A percentile compares a stretch with the other conserved stretches of the same genome.
Conservation (phyloP, 2,329 filamentous ascomycete genomes). For the Scytalidium lignicola region DNA sequence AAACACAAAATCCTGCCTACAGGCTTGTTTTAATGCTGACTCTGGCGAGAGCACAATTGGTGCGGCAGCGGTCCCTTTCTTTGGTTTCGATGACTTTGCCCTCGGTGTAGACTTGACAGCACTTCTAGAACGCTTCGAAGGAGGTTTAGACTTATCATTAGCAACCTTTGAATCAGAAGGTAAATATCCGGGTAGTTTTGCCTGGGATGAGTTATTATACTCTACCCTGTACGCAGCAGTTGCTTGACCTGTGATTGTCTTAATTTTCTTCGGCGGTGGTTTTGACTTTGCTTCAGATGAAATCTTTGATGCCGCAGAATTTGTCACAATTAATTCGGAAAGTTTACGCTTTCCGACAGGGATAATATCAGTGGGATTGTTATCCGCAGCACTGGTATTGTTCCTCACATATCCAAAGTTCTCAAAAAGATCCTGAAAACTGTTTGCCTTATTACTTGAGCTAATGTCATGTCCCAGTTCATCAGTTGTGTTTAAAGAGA, state of each 20-base stretch:
- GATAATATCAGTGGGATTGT: constrained; percentile 5
- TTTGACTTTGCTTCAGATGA: constrained; percentile 42
- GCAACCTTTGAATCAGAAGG: constrained; percentile 11
- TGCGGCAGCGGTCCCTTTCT: constrained; percentile 31
- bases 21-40: constrained; percentile 60
- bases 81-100: constrained; percentile 30
- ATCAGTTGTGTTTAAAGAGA: neutral
- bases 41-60: constrained; percentile 61
- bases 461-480: neutral
- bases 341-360: constrained; percentile 50
- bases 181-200: neutral
- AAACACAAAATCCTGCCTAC: constrained; percentile 73
- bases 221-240: constrained; percentile 60
- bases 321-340: constrained; percentile 44
- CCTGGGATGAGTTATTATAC: constrained; percentile 19
- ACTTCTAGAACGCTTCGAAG: constrained; percentile 19
- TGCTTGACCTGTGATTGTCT: constrained; percentile 73
- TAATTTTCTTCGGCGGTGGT: constrained; percentile 60
- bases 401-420: constrained; percentile 33
- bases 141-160: constrained; percentile 17
- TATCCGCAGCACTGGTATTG: constrained; percentile 10
- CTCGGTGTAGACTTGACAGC: constrained; percentile 12
- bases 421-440: constrained; percentile 32
- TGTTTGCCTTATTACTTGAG: constrained; percentile 14
- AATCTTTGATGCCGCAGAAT: constrained; percentile 16